Percentiles rank a stretch among this genome's conserved stretches.
These are phyloP conservation scores for Pugionium dolabratum DNA, from an alignment of 345 rosid species.

Conservation along the genomic window DNA sequence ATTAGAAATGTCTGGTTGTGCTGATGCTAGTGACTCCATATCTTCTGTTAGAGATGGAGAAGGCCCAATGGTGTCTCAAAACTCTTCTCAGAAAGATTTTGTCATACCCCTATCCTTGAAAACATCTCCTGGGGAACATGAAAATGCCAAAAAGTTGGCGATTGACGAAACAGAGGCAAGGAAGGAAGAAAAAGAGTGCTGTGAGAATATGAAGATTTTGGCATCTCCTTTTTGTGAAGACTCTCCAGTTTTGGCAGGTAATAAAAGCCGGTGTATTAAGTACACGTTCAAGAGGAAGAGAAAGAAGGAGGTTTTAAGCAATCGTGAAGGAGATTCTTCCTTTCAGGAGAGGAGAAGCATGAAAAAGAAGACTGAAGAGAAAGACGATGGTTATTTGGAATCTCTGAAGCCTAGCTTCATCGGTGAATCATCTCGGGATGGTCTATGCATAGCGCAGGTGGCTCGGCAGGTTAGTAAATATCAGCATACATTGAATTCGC, in stretches of 20 bases:
- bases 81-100: slow-evolving; percentile 33
- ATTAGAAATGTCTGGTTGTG: slow-evolving; percentile 21
- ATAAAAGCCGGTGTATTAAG: slow-evolving; percentile 54
- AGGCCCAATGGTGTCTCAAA: slow-evolving; percentile 15
- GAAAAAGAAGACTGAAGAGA: slow-evolving; percentile 46
- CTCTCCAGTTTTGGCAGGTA: slow-evolving; percentile 37
- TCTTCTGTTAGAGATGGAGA: slow-evolving; percentile 25
- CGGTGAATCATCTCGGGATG: slow-evolving; percentile 55
- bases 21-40: slow-evolving; percentile 26
- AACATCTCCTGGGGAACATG: slow-evolving; percentile 34
- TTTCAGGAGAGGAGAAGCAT: slow-evolving; percentile 39
- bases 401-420: slow-evolving; percentile 45
- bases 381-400: slow-evolving; percentile 47
- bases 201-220: slow-evolving; percentile 39
- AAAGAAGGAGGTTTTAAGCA: slow-evolving; percentile 59
- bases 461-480: slow-evolving; percentile 58
- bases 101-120: slow-evolving; percentile 20
- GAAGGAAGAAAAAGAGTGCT: slow-evolving; percentile 40
- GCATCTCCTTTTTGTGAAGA: slow-evolving; percentile 44
- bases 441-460: slow-evolving; percentile 41
- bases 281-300: slow-evolving; percentile 82
- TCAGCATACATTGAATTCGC: slow-evolving; percentile 19
- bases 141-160: slow-evolving; percentile 29
- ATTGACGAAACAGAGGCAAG: slow-evolving; percentile 33
- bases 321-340: slow-evolving; percentile 51